Evolutionary conservation across 768 basidiomycete species (phyloP).

Genomic region (Crassisporium funariophilum): DNA sequence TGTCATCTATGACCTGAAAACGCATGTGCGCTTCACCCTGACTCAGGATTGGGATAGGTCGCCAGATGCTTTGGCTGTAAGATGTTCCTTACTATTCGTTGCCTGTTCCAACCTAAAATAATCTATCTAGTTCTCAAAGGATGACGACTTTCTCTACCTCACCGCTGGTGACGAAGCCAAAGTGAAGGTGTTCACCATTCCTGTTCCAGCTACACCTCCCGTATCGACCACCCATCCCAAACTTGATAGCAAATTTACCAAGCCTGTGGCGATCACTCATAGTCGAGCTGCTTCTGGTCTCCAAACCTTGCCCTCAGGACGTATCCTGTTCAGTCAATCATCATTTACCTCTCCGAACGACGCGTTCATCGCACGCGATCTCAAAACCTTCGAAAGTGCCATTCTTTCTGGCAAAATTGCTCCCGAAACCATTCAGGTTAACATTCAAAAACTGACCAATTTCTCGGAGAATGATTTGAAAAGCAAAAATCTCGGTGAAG

Average conservation of each 20-base stretch:
- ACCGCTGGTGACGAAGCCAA: slow-evolving; percentile 79
- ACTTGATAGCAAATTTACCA: slow-evolving; percentile 46
- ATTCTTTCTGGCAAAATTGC: slow-evolving; percentile 34
- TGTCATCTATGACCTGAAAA: slow-evolving; percentile 74
- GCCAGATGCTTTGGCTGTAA: slow-evolving; percentile 59
- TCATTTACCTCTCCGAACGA: slow-evolving; percentile 83
- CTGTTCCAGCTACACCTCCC: slow-evolving; percentile 63
- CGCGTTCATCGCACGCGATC: slow-evolving; percentile 55
- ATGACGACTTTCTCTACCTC: slow-evolving; percentile 68
- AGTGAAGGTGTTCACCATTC: slow-evolving; percentile 71
- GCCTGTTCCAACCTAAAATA: slow-evolving; percentile 3
- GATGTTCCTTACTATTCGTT: slow-evolving; percentile 19
- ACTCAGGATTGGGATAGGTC: slow-evolving; percentile 89
- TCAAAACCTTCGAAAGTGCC: slow-evolving; percentile 41
- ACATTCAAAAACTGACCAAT: slow-evolving; percentile 60
- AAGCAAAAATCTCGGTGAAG: slow-evolving; percentile 57
- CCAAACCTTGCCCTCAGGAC: slow-evolving; percentile 58
- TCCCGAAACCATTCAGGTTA: slow-evolving; percentile 30
- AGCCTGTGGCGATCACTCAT: slow-evolving; percentile 62
- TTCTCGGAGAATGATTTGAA: slow-evolving; percentile 61
- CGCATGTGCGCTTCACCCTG: slow-evolving; percentile 67
- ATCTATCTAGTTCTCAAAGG: slow-evolving; percentile 66
- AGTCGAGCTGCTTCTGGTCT: slow-evolving; percentile 61
- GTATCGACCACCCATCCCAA: slow-evolving; percentile 54
- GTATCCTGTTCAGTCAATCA: slow-evolving; percentile 71